Evolutionary conservation across 116 monocot species (phyloP), one percentile per base, ranked within the genome.

Genomic region (Papilionanthe hybrid): DNA sequence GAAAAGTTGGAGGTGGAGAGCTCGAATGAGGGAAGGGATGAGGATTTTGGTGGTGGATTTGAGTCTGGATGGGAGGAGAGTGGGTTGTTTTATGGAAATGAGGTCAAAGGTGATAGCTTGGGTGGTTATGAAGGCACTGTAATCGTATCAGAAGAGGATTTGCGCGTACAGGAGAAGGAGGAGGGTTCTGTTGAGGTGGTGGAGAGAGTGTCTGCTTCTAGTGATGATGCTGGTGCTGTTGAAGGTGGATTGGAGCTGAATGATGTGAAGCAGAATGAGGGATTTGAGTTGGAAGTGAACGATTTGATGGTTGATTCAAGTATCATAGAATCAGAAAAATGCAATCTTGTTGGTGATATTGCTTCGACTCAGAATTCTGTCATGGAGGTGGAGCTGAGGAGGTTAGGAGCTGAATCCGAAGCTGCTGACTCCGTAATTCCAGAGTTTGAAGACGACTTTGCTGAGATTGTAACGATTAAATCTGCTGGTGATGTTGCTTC

Each of bases 41-140:
- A 41, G 29, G 5, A 19, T 8, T 73, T 44, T 9, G 44, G n/a
- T 22, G 73, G 22, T 73, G 44, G 44, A 44, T 45, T 73, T 73
- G n/a, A n/a, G 9, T 27, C 19, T 28, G 9, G 50, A 32, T 53
- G 19, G 10, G 72, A 48, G 50, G 72, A 48, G 42, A 72, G 22
- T 80, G 47, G 27, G 28, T 25, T 79, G 23, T 49, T 69, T 48
- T 4, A 45, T 22, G 63, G 49, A 45, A 32, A 49, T 1, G 68
- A 69, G 1, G 55, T 57, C 18, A 75, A 75, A 67, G 79, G 80
- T 32, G 49, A 65, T 68, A 84, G 28, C 22, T 42, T 68, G 41
- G 53, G 42, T 45, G 74, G 9, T 37, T 37, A 37, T 30, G 37
- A 30, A 11, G 27, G 5, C 5, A 4, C 50, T 55, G 13, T 6